Evolutionary conservation across 2,329 filamentous ascomycete genomes (phyloP).

Genomic region (Trichoderma afroharzianum): DNA sequence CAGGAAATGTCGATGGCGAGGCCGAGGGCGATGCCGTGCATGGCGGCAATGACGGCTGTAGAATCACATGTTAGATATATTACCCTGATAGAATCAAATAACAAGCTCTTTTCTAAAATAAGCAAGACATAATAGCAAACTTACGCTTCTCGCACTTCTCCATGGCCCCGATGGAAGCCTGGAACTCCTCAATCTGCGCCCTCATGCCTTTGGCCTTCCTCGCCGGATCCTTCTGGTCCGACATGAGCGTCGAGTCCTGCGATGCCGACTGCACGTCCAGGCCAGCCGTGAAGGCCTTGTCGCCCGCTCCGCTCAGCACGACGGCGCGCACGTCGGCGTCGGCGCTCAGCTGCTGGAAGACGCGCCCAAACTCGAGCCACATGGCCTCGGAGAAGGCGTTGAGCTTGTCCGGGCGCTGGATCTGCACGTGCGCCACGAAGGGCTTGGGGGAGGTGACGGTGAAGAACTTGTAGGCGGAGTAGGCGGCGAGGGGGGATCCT

Average conservation of each 20-base stretch:
- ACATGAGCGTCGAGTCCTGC: conserved; percentile 43
- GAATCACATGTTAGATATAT: background rate
- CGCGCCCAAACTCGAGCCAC: conserved; percentile 74
- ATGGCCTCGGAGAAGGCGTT: conserved; percentile 84
- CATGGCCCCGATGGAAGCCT: conserved; percentile 69
- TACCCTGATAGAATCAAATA: background rate
- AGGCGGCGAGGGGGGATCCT: conserved; percentile 31
- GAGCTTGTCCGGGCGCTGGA: conserved; percentile 80
- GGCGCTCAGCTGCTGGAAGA: conserved; percentile 69
- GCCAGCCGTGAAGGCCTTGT: conserved; percentile 80
- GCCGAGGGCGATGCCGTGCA: conserved; percentile 76
- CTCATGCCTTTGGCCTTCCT: conserved; percentile 61
- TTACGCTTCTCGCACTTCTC: conserved; percentile 86
- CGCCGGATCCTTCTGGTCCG: conserved; percentile 51
- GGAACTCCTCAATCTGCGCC: conserved; percentile 73
- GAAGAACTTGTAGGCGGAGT: conserved; percentile 61
- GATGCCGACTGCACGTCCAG: conserved; percentile 75
- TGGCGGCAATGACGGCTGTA: conserved; percentile 71
- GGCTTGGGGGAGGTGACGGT: conserved; percentile 67
- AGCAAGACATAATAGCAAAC: conserved; percentile 27
- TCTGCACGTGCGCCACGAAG: conserved; percentile 85
- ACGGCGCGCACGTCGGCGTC: conserved; percentile 73
- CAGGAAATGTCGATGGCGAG: conserved; percentile 72
- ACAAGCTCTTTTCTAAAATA: too few relatives aligned
- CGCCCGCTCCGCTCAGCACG: conserved; percentile 75